Percentiles rank a stretch among this genome's conserved stretches.
These are phyloP conservation scores for Xylaria bambusicola DNA, from an alignment of 495 filamentous ascomycete genomes.

Conservation along the genomic window DNA sequence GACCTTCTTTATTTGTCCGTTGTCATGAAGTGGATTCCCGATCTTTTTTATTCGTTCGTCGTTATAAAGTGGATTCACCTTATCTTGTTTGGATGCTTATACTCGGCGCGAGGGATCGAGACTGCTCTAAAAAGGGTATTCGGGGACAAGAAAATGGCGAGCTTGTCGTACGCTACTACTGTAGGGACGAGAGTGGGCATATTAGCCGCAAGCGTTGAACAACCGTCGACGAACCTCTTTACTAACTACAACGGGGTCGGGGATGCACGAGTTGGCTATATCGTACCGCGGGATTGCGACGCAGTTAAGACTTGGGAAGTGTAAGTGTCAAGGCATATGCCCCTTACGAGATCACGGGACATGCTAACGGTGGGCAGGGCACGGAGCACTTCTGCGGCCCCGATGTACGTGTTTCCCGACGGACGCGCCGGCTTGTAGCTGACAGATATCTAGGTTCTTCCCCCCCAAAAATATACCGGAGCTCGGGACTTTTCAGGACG, in stretches of 20 bases:
- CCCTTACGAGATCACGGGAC: neutral
- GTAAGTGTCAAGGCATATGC: neutral
- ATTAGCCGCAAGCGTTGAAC: neutral
- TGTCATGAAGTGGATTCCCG: neutral
- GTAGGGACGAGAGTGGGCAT: constrained; percentile 8
- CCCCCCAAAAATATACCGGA: constrained; percentile 6
- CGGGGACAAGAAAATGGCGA: neutral
- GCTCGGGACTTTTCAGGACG: constrained; percentile 12
- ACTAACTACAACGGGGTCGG: constrained; percentile 7
- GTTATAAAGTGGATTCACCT: constrained; percentile 1
- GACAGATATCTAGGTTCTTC: constrained; percentile 1
- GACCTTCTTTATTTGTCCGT: neutral
- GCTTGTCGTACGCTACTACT: neutral
- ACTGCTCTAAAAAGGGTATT: neutral
- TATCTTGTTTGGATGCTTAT: neutral
- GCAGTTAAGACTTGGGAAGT: neutral
- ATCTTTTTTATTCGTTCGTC: neutral
- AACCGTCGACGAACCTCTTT: constrained; percentile 6
- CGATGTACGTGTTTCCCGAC: neutral
- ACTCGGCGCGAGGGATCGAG: neutral
- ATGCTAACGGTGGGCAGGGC: neutral
- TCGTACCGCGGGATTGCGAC: neutral
- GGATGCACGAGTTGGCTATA: constrained; percentile 3
- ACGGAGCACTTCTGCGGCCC: neutral
- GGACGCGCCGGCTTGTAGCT: neutral